Percentiles rank a stretch among this genome's conserved stretches.
These are phyloP conservation scores for Candida dubliniensis DNA, from an alignment of 1,139 yeast species.

Conservation along the genomic window DNA sequence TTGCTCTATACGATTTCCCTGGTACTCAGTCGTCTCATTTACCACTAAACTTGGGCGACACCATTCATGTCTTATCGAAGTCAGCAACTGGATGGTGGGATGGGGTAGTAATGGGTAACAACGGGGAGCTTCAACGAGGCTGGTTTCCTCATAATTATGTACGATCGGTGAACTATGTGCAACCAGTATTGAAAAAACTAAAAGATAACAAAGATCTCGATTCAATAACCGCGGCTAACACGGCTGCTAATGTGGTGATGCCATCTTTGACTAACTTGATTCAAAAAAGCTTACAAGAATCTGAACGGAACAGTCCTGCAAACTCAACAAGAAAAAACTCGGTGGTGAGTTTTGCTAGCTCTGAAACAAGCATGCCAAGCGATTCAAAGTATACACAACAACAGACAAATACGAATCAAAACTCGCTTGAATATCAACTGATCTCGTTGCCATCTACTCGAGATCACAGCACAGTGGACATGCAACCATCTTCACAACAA, in stretches of 20 bases:
- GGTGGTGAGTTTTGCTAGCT: constrained; percentile 49
- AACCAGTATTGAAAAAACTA: constrained; percentile 43
- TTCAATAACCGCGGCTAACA: constrained; percentile 48
- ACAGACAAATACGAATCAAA: constrained; percentile 3
- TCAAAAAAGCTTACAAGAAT: constrained; percentile 37
- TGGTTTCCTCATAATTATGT: constrained; percentile 74
- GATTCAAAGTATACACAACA: constrained; percentile 14
- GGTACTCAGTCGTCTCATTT: constrained; percentile 48
- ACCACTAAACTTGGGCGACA: constrained; percentile 50
- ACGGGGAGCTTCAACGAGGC: constrained; percentile 55
- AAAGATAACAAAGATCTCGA: constrained; percentile 45
- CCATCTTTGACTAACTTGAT: constrained; percentile 45
- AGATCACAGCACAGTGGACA: neutral
- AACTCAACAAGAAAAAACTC: constrained; percentile 44
- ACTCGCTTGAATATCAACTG: neutral
- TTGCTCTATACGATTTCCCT: constrained; percentile 52
- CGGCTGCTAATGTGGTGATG: constrained; percentile 50
- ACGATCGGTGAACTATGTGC: constrained; percentile 48
- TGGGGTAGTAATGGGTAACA: constrained; percentile 49
- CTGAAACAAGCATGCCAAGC: constrained; percentile 33
- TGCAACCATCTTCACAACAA: constrained; percentile 8
- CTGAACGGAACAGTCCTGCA: constrained; percentile 32
- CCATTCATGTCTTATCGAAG: constrained; percentile 51
- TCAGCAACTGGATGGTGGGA: constrained; percentile 77
- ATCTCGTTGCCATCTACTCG: neutral